Base-by-base conservation (phyloP, 164 flowering plant species). In the Liriodendron chinense region DNA sequence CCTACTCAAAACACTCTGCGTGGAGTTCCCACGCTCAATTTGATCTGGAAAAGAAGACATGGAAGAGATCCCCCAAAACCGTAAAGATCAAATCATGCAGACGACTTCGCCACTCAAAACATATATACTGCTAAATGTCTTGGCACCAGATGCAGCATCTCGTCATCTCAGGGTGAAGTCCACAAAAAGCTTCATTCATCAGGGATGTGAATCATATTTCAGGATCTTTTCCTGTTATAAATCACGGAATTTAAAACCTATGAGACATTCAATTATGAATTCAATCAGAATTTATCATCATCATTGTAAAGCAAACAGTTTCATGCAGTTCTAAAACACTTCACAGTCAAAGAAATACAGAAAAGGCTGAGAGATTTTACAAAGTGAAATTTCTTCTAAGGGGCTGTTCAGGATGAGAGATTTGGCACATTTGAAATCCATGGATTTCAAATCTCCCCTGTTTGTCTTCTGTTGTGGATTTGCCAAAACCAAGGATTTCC, bases 21-120 rank as follows among this genome's bases (percentile, higher is more conserved):
- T 71, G 16, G 94, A 90, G 83, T 71, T 78, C 69, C 81, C 78
- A 48, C 79, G 86, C 83, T 89, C 91, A 87, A 87, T 79, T 69
- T 85, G 83, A 81, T 83, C 86, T 16, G 72, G 86, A 63, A 82
- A 81, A 48, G 83, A 87, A 65, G 91, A 86, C 91, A 87, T 79
- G 47, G 67, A 61, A 73, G 50, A 50, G 61, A 64, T 49, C 69
- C 71, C 74, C n/a, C n/a, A n/a, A 70, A 67, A 72, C 72, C 20
- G 16, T 18, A 53, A 53, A 34, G 73, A 76, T 72, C 72, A 48
- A 23, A 13, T 57, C 14, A 61, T 13, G 18, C n/a, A 24, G n/a
- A 49, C 16, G 4, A 47, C 69, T 61, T 63, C 22, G 22, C 67
- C 65, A 43, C 25, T 5, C 57, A 49, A 68, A 43, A 47, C 63